phyloP scores from a whole-genome alignment of 2,329 filamentous ascomycete species.

The Scopulariopsis brevicaulis region DNA sequence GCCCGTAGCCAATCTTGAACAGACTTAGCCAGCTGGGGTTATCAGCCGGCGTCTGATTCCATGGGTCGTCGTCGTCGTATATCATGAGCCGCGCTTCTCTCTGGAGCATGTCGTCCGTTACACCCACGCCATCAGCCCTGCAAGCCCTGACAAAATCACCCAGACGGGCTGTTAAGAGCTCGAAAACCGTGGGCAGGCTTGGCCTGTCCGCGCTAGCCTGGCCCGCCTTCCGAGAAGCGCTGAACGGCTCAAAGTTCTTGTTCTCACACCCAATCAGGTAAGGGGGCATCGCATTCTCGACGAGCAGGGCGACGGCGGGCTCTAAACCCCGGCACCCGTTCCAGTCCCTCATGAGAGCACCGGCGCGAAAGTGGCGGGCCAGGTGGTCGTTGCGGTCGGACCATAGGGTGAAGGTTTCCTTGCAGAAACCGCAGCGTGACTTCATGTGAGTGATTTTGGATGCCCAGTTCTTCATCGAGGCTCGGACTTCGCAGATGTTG shows the following conservation, averaged over 20 bases:
- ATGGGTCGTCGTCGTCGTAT: conserved; percentile 20
- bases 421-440: conserved; percentile 25
- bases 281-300: conserved; percentile 26
- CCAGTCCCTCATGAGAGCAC: conserved; percentile 26
- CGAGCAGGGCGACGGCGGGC: conserved; percentile 18
- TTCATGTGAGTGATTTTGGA: conserved; percentile 15
- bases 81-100: conserved; percentile 19
- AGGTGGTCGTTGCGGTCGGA: conserved; percentile 21
- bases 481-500: conserved; percentile 23
- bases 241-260: conserved; percentile 20
- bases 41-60: conserved; percentile 26
- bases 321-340: conserved; percentile 28
- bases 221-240: conserved; percentile 6
- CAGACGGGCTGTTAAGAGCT: neutral
- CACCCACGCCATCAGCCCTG: conserved; percentile 10
- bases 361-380: conserved; percentile 25
- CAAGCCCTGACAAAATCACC: neutral
- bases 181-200: neutral
- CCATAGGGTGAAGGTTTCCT: conserved; percentile 20
- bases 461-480: conserved; percentile 28
- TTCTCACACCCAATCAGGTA: conserved; percentile 26
- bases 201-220: conserved; percentile 4
- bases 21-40: conserved; percentile 18
- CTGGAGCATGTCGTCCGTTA: conserved; percentile 20
- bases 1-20: conserved; percentile 6